Base-by-base conservation (phyloP, 306 rosid genomes). In the Chamaecrista fasciculata region DNA sequence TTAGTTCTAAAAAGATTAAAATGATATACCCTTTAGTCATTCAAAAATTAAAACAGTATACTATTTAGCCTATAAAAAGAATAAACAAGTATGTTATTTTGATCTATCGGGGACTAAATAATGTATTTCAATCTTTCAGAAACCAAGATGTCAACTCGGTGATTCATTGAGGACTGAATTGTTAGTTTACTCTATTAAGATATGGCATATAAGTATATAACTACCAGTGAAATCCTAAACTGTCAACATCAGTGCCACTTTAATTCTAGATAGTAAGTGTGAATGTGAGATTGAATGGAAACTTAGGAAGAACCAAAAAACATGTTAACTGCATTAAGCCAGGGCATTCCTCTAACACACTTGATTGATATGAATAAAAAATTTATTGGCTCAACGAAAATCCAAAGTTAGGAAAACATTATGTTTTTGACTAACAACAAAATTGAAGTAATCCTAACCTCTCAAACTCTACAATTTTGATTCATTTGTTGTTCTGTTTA, bases 401-500 rank as follows among this genome's bases (percentile, higher is more conserved):
- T 37, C n/a, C 10, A 76, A 71, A 64, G 42, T 68, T 80, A 69
- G 33, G 29, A 73, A 61, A 61, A 51, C 71, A 67, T 29, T 42
- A 52, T 19, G 11, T 29, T 19, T 43, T 28, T 16, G 39, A 67
- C 76, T 76, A 78, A 59, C 85, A 86, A 89, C 85, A 86, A 89
- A 88, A 80, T 26, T 82, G 80, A 76, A 78, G 65, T 51, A 55
- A 46, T 71, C 81, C 79, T 67, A 65, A 78, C 87, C 85, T 72
- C 65, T 57, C 36, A 33, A n/a, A 76, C 57, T 58, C 31, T 66
- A 64, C 62, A 33, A 33, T 21, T 34, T 12, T 4, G 53, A 28
- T 29, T 19, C 18, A 0, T 70, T 31, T 20, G 36, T 62, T 60
- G 53, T 37, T 47, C 62, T 25, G 25, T 11, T 29, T 2, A 61